Percentiles rank a stretch among this genome's conserved stretches.
phyloP scores from a whole-genome alignment of 202 grass and related monocot genomes.

The Panicum virgatum region DNA sequence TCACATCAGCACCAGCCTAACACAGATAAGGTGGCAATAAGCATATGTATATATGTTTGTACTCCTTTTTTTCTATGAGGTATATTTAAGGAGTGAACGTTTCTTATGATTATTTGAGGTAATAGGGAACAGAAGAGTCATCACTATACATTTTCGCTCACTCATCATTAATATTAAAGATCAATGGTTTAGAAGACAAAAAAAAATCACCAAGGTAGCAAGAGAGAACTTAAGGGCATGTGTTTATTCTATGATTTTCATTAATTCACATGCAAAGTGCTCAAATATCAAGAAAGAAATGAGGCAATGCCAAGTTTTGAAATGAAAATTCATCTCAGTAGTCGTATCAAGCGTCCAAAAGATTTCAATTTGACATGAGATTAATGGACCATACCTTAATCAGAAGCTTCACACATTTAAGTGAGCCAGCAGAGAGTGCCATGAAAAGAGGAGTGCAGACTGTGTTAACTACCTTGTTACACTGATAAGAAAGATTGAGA shows the following conservation, averaged over 20 bases:
- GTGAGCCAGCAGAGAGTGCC: not conserved
- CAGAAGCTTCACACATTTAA: slow-evolving; percentile 12
- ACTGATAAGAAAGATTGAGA: slow-evolving; percentile 16
- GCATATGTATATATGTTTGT: not conserved
- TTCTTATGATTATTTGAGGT: not conserved
- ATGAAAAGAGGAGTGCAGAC: slow-evolving; percentile 8
- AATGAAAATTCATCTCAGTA: not conserved
- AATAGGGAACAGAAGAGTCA: not conserved
- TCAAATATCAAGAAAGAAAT: not conserved
- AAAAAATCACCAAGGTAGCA: not conserved
- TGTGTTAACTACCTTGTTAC: not conserved
- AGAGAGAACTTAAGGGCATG: not conserved
- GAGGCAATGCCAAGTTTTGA: not conserved
- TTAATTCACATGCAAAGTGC: too few relatives aligned
- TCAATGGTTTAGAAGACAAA: not conserved
- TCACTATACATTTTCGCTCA: not conserved
- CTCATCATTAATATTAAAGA: not conserved
- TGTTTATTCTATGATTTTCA: not conserved
- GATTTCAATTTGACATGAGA: not conserved
- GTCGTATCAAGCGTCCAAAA: not conserved
- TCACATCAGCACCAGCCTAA: slow-evolving; percentile 53
- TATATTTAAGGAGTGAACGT: not conserved
- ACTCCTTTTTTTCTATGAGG: not conserved
- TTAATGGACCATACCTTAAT: not conserved
- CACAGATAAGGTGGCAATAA: not conserved